phyloP scores from a whole-genome alignment of 2,329 filamentous ascomycete species.

The Aspergillus fischeri region DNA sequence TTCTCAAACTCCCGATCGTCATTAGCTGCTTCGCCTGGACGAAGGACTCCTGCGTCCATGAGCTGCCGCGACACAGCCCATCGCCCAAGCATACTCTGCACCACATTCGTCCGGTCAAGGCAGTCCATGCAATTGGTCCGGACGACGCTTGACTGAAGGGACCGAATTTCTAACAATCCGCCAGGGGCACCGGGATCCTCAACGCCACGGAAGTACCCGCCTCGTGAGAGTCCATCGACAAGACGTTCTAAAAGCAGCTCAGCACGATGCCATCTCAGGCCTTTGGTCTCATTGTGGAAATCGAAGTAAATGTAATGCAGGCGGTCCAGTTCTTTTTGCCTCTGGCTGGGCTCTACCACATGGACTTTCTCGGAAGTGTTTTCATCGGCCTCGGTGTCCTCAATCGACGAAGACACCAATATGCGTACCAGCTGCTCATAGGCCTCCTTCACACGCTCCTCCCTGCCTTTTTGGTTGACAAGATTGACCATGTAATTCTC shows the following conservation, averaged over 20 bases:
- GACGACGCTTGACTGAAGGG: constrained; percentile 81
- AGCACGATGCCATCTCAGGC: constrained; percentile 86
- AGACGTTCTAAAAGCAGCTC: constrained; percentile 81
- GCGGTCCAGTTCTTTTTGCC: constrained; percentile 67
- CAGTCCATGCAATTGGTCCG: constrained; percentile 99
- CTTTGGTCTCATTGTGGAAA: constrained; percentile 97
- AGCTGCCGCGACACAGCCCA: constrained; percentile 87
- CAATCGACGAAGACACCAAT: constrained; percentile 65
- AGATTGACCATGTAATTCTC: constrained; percentile 97
- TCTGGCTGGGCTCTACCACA: constrained; percentile 62
- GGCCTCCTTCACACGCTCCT: constrained; percentile 82
- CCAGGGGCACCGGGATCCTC: constrained; percentile 71
- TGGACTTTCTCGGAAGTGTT: constrained; percentile 76
- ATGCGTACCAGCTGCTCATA: constrained; percentile 86
- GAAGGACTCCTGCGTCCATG: constrained; percentile 73
- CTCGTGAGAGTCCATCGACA: constrained; percentile 67
- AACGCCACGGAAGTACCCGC: constrained; percentile 89
- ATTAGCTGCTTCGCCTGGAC: constrained; percentile 70
- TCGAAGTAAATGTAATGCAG: constrained; percentile 98
- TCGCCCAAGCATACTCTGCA: constrained; percentile 93
- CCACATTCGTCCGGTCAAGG: constrained; percentile 93
- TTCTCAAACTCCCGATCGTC: constrained; percentile 80
- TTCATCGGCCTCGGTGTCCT: constrained; percentile 62
- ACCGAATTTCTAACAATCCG: constrained; percentile 73
- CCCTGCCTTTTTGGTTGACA: constrained; percentile 92